Base-by-base conservation (phyloP, 1,284 basidiomycete species). In the Pseudozyma pruni region DNA sequence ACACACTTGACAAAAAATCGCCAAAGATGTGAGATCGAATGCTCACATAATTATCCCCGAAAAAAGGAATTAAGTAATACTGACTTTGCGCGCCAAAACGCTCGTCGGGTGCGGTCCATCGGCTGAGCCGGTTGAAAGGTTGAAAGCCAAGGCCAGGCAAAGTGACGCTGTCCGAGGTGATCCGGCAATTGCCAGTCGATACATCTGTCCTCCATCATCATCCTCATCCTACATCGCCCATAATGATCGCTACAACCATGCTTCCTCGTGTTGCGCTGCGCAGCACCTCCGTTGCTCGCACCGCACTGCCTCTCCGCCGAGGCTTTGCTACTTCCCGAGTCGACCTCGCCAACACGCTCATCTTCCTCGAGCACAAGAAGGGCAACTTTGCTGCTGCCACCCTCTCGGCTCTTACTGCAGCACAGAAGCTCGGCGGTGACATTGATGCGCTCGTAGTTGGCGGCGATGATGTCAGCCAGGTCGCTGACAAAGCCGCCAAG, bases 331-430 rank as follows among this genome's bases (percentile, higher is more conserved):
- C 75, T 42, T 80, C 75, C 13, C 63, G 67, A 22, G 59, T 74
- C 51, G 63, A 73, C 29, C 56, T 74, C 19, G 77, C 75, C 50
- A 85, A 85, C 44, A 85, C 92, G 0, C 87, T 97, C 17, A 89
- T 97, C 46, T 91, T 92, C 75, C 85, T 97, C 62, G 95, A 97
- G 84, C 93, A 97, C 83, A 89, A 88, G 58, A 86, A 88, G 49
- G 93, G 93, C 43, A 86, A 87, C 71, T 87, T 98, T 73, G 92
- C 93, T 67, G 87, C 92, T 6, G 89, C 88, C 9, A 90, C 91
- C n/a, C 87, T 96, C 56, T 92, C 90, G 31, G 94, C 95, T 33
- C 84, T 98, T 70, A 92, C 92, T 1, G 94, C 94, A 25, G 94
- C 94, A 1, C 85, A 88, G 69, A 87, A 90, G 75, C 87, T 98